Base-by-base conservation (phyloP, 2,329 filamentous ascomycete genomes). In the Colletotrichum paranaense region DNA sequence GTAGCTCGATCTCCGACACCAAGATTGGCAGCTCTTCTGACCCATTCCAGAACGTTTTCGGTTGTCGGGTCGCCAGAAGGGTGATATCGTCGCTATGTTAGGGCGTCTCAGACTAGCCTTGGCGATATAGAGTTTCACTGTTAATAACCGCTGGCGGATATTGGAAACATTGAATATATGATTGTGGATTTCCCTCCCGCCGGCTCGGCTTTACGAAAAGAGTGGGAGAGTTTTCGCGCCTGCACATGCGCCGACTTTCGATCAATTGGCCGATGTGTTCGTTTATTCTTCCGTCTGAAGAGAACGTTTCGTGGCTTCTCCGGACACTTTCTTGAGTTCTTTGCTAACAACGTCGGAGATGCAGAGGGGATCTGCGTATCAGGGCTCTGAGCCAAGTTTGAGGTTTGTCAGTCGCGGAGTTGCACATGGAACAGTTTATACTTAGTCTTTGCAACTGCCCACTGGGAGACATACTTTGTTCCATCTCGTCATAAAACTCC, bases 311-410 rank as follows among this genome's bases (percentile, higher is more conserved):
- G 8, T 35, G 4, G n/a, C 42, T 19, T 38, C 24, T n/a, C 57
- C 64, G 12, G 22, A 32, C 7, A 16, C 16, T 30, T 19, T 53
- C n/a, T n/a, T 26, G 32, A 55, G 5, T 38, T 30, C 26, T 42
- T 42, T 42, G 11, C 5, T 35, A 11, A 35, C 32, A 35, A 11
- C 11, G 32, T 6, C 4, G 12, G 42, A 30, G 49, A 14, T 59
- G 59, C 66, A 46, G 55, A 59, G 70, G 70, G 19, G 19, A 69
- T 69, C 59, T 56, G 24, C 70, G 70, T 69, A 46, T 73, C 70
- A 59, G 57, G 28, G 24, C 11, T n/a, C 11, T 22, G n/a, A 55
- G 69, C 35, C 66, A 49, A 65, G 59, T 70, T 56, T 56, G 32
- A 49, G 12, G 55, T 55, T 69, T 49, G 7, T 35, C 26, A 12